These are phyloP conservation scores for Globisporangium cederbergense DNA, from an alignment of 352 stramenopile species.

Conservation along the genomic window DNA sequence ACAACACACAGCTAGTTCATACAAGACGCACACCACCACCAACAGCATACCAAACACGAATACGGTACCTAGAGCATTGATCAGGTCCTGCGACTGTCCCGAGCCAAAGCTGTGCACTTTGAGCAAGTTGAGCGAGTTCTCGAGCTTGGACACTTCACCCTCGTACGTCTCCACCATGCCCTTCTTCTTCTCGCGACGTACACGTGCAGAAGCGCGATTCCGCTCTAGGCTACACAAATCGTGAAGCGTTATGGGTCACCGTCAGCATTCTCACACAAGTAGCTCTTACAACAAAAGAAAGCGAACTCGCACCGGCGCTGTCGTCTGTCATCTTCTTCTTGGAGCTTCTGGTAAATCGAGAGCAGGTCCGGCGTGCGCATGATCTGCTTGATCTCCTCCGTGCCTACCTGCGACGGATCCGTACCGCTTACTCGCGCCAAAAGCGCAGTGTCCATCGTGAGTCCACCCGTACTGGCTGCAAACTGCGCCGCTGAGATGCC, in stretches of 20 bases:
- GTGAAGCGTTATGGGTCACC: neutral
- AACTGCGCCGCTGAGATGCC: slow-evolving; percentile 80
- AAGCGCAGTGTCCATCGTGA: slow-evolving; percentile 77
- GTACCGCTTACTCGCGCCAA: slow-evolving; percentile 77
- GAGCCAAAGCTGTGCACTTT: slow-evolving; percentile 72
- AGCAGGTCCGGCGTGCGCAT: slow-evolving; percentile 80
- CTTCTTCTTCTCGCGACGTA: slow-evolving; percentile 87
- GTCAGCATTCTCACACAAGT: neutral
- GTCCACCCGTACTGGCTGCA: slow-evolving; percentile 68
- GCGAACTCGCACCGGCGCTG: slow-evolving; percentile 38
- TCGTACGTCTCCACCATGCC: slow-evolving; percentile 87
- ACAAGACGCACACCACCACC: neutral
- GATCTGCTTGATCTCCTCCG: slow-evolving; percentile 86
- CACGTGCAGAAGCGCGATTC: slow-evolving; percentile 74
- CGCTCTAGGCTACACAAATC: slow-evolving; percentile 45
- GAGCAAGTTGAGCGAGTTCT: slow-evolving; percentile 78
- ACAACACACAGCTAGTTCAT: neutral
- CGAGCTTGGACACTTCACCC: slow-evolving; percentile 82
- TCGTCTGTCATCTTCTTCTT: slow-evolving; percentile 80
- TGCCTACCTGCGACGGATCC: slow-evolving; percentile 71
- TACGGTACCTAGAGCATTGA: slow-evolving; percentile 55
- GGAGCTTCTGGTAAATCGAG: slow-evolving; percentile 87
- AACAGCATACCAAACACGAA: slow-evolving; percentile 1
- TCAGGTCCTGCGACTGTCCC: slow-evolving; percentile 60
- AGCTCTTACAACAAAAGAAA: neutral